phyloP scores from a whole-genome alignment of 805 yeast genomes.

The Wickerhamomyces xylosicus region DNA sequence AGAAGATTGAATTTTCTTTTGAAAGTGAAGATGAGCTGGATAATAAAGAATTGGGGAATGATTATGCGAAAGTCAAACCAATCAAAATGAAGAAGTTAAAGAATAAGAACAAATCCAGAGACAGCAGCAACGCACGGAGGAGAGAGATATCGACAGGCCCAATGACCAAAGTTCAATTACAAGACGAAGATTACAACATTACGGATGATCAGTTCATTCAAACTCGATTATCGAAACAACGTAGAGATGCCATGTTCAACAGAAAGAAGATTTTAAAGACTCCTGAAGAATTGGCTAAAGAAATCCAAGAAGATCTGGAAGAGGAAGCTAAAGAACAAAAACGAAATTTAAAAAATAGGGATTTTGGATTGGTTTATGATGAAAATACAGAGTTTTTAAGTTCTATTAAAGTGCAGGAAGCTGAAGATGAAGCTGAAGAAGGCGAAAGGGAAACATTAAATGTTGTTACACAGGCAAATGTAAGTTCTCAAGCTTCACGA shows the following conservation, averaged over 20 bases:
- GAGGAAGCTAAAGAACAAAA: constrained; percentile 8
- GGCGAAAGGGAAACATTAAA: too few species aligned
- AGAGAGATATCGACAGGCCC: constrained; percentile 7
- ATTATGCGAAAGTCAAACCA: constrained; percentile 18
- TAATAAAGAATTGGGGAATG: constrained; percentile 5
- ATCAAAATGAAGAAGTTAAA: constrained; percentile 22
- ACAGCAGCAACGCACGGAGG: constrained; percentile 4
- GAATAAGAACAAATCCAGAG: constrained; percentile 11
- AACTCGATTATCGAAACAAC: background rate
- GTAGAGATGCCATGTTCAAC: constrained; percentile 18
- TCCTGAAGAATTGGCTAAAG: constrained; percentile 14
- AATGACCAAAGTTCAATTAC: constrained; percentile 19
- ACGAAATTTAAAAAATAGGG: background rate
- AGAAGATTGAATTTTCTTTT: constrained; percentile 6
- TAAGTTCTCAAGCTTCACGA: too few species aligned
- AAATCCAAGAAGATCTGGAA: constrained; percentile 12
- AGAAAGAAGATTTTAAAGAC: constrained; percentile 7
- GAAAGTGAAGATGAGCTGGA: constrained; percentile 10
- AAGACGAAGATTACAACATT: constrained; percentile 12
- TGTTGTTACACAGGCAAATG: too few species aligned
- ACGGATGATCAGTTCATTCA: constrained; percentile 17
- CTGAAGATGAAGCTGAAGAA: too few species aligned
- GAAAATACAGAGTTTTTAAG: constrained; percentile 28
- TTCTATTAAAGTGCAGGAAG: background rate
- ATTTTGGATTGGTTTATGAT: constrained; percentile 19